Conservation (phyloP, 164 flowering plant species). For the Tinospora cordifolia region DNA sequence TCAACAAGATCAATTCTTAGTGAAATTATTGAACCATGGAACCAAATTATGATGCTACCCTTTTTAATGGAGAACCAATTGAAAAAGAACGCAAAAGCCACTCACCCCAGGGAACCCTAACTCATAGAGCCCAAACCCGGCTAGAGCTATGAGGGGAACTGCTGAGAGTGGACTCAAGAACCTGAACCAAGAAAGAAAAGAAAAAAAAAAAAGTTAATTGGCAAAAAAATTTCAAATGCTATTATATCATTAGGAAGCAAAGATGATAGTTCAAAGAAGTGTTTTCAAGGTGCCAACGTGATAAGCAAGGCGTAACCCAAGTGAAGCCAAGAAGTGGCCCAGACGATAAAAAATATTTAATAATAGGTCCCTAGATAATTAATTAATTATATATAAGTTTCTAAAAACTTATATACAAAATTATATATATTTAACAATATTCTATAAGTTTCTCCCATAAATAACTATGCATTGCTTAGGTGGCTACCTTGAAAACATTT, state of each 20-base stretch:
- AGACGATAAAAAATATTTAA: no score
- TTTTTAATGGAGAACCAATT: not conserved
- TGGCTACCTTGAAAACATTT: no score
- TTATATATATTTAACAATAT: no score
- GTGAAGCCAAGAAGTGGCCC: no score
- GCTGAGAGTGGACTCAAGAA: conserved; percentile 80
- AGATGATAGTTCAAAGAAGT: not conserved
- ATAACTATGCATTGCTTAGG: no score
- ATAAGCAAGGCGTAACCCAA: no score
- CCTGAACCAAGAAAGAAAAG: conserved; percentile 29
- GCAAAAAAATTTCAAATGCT: not conserved
- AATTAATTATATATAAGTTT: no score
- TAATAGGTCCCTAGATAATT: no score
- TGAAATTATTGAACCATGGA: not conserved
- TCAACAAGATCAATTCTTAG: not conserved
- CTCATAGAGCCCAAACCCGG: conserved; percentile 86
- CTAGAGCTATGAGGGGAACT: conserved; percentile 71
- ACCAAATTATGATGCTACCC: not conserved
- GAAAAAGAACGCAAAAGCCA: not conserved
- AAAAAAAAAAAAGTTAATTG: not conserved
- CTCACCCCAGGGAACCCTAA: conserved; percentile 85
- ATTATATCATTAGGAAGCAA: not conserved
- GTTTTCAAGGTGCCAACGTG: no score
- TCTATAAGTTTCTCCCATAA: no score
- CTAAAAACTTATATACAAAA: no score